Percentiles rank a stretch among this genome's conserved stretches.
These are phyloP conservation scores for Kitagawia praeruptora DNA, from an alignment of 129 eudicot species.

Conservation along the genomic window DNA sequence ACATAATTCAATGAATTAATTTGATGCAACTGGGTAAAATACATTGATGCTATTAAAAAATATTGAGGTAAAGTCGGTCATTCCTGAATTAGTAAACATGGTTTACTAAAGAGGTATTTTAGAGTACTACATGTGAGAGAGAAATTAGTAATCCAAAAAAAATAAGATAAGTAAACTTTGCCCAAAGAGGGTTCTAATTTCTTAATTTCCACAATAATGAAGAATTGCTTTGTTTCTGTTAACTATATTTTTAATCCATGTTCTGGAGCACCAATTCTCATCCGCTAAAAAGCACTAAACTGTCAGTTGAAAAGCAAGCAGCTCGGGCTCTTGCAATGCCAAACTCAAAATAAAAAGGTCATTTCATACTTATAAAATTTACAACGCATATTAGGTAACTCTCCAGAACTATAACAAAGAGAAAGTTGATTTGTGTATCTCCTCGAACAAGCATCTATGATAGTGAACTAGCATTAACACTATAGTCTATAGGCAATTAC, in stretches of 20 bases:
- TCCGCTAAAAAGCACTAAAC: background rate
- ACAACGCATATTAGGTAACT: background rate
- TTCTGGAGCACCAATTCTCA: background rate
- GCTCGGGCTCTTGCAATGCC: background rate
- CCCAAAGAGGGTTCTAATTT: background rate
- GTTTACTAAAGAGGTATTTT: background rate
- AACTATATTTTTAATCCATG: background rate
- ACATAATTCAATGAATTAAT: background rate
- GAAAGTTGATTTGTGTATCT: background rate
- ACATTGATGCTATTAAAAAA: background rate
- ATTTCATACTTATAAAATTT: background rate
- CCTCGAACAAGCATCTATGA: background rate
- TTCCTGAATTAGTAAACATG: background rate
- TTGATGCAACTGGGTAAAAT: background rate
- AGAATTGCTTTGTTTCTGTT: background rate
- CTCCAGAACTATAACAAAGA: background rate
- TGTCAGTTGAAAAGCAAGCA: background rate
- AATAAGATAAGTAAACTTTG: background rate
- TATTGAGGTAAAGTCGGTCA: background rate
- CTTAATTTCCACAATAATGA: background rate
- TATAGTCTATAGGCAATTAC: background rate
- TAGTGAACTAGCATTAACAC: background rate
- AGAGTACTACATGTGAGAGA: background rate
- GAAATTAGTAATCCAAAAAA: background rate
- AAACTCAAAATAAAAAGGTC: background rate